Conservation (phyloP, 2,329 filamentous ascomycete species). For the Ceratocystiopsis minuta region DNA sequence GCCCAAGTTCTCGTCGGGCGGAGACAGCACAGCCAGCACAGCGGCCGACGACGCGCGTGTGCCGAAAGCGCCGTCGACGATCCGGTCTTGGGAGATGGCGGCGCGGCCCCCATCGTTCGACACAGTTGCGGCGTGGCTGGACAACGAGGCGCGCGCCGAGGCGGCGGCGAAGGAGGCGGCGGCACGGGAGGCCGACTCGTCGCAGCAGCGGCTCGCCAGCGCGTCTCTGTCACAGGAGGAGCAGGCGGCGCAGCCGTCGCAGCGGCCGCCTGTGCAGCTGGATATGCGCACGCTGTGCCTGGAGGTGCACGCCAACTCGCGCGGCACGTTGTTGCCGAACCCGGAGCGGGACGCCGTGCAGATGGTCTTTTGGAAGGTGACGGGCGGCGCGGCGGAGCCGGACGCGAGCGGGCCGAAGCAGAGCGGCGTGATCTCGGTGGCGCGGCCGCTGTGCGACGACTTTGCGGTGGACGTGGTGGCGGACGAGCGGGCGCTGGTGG, state of each 20-base stretch:
- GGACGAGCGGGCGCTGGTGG: constrained; percentile 77
- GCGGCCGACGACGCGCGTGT: neutral
- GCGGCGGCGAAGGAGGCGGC: constrained; percentile 8
- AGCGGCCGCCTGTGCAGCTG: constrained; percentile 23
- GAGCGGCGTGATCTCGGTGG: constrained; percentile 53
- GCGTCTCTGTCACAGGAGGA: neutral
- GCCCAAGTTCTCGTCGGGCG: neutral
- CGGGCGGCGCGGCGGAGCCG: constrained; percentile 16
- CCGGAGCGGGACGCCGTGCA: constrained; percentile 79
- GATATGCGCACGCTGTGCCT: constrained; percentile 97
- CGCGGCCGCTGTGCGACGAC: constrained; percentile 39
- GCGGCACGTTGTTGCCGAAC: constrained; percentile 65
- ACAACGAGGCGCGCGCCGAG: constrained; percentile 16
- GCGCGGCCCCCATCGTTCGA: constrained; percentile 47
- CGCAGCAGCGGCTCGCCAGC: neutral
- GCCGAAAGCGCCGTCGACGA: neutral
- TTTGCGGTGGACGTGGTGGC: constrained; percentile 49
- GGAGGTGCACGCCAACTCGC: constrained; percentile 79
- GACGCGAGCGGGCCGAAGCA: constrained; percentile 18
- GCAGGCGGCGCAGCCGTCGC: neutral
- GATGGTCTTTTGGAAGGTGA: constrained; percentile 79
- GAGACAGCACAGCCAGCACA: too few species aligned
- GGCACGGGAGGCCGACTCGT: neutral
- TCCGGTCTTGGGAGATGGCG: constrained; percentile 52
- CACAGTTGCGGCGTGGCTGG: constrained; percentile 55